These are phyloP conservation scores for Vitis cinerea DNA, from an alignment of 164 flowering plant species.

Conservation along the genomic window DNA sequence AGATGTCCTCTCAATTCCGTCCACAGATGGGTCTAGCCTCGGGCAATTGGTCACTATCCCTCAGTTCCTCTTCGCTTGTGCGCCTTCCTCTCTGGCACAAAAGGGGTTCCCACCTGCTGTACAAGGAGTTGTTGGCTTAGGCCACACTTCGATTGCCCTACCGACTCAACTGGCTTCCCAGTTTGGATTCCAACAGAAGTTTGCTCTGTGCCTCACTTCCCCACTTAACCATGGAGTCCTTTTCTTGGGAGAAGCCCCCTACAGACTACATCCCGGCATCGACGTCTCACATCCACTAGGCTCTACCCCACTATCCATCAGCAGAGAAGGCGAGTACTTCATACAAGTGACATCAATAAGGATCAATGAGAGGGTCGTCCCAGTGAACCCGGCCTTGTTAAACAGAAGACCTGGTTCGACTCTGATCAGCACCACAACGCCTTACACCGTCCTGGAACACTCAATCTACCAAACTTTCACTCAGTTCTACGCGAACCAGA, in stretches of 20 bases:
- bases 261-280: neutral
- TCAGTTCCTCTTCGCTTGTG: constrained; percentile 32
- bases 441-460: constrained; percentile 44
- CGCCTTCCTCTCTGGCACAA: constrained; percentile 20
- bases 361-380: constrained; percentile 24
- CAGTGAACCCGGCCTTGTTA: constrained; percentile 20
- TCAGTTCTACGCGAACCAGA: constrained; percentile 20
- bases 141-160: constrained; percentile 23
- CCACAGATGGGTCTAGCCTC: constrained; percentile 11
- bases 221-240: constrained; percentile 12
- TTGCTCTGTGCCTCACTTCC: constrained; percentile 18
- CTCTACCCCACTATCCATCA: constrained; percentile 17
- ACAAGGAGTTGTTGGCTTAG: constrained; percentile 33
- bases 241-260: constrained; percentile 22
- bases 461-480: constrained; percentile 34
- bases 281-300: constrained; percentile 1
- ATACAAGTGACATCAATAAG: constrained; percentile 39
- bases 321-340: constrained; percentile 30
- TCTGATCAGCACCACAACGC: constrained; percentile 45
- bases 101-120: constrained; percentile 23
- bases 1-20: constrained; percentile 25
- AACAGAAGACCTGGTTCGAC: constrained; percentile 26
- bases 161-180: constrained; percentile 29
- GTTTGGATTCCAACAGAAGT: constrained; percentile 19
- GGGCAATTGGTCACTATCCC: constrained; percentile 18